Evolutionary conservation across 768 basidiomycete species (phyloP).

Genomic region (Tulasnella sp.): DNA sequence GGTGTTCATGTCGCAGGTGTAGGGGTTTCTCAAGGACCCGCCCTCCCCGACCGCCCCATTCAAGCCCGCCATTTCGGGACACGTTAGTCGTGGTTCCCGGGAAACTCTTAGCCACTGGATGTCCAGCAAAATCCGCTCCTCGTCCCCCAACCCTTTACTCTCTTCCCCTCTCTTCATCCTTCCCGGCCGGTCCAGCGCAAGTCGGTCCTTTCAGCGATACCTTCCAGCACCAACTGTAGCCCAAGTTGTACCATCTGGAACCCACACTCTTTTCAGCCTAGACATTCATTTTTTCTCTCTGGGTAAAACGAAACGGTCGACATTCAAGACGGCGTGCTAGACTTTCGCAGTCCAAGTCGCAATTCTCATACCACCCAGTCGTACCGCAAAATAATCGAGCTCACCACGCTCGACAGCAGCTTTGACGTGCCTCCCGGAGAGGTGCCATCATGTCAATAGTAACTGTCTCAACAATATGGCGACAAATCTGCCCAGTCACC

Average conservation of each 20-base stretch:
- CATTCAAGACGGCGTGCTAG: not conserved
- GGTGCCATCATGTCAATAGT: conserved; percentile 9
- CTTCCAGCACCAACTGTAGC: not conserved
- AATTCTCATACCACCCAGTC: not conserved
- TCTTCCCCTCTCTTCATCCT: not conserved
- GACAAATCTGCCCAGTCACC: conserved; percentile 11
- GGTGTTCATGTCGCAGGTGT: not conserved
- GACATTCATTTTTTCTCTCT: not conserved
- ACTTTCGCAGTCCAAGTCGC: not conserved
- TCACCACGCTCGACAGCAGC: not conserved
- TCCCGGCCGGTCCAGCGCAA: not conserved
- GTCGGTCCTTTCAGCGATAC: not conserved
- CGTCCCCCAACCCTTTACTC: not conserved
- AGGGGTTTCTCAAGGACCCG: not conserved
- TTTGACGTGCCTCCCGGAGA: conserved; percentile 14
- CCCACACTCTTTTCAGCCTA: not conserved
- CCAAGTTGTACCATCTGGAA: not conserved
- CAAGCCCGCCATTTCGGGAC: not conserved
- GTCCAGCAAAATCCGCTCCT: not conserved
- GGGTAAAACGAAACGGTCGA: not conserved
- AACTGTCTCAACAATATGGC: not conserved
- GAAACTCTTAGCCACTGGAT: not conserved
- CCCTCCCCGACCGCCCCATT: not conserved
- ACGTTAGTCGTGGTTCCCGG: not conserved
- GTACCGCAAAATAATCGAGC: not conserved